Conservation (phyloP, 495 filamentous ascomycete genomes). For the Darksidea phi region DNA sequence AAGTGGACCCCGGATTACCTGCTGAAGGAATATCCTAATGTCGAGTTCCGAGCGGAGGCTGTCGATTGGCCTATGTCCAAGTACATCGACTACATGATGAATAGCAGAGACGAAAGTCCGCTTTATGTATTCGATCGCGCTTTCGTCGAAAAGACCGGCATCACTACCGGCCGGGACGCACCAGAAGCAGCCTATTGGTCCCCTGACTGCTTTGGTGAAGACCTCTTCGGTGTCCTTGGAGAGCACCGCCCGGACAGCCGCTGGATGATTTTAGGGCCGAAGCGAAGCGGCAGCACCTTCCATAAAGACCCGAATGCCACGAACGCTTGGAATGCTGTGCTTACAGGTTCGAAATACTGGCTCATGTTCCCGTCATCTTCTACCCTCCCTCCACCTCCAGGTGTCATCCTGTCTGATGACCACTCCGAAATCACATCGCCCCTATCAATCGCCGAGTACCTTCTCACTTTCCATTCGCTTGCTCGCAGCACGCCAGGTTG, state of each 20-base stretch:
- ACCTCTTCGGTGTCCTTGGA: conserved; percentile 82
- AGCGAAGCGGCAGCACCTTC: conserved; percentile 88
- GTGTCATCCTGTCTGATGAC: conserved; percentile 88
- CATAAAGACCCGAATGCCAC: conserved; percentile 81
- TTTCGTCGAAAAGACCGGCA: conserved; percentile 84
- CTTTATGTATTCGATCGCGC: conserved; percentile 87
- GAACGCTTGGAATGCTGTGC: conserved; percentile 94
- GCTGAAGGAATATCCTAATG: conserved; percentile 59
- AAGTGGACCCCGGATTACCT: conserved; percentile 71
- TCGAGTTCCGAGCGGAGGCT: conserved; percentile 82
- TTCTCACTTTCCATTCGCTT: conserved; percentile 86
- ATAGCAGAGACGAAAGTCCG: conserved; percentile 83
- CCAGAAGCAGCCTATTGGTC: conserved; percentile 68
- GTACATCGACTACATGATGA: conserved; percentile 80
- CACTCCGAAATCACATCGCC: conserved; percentile 93
- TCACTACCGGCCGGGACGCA: conserved; percentile 56
- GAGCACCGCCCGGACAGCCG: conserved; percentile 78
- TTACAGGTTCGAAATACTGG: conserved; percentile 95
- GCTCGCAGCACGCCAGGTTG: conserved; percentile 77
- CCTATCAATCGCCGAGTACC: conserved; percentile 93
- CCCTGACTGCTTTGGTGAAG: conserved; percentile 84
- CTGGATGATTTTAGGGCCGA: conserved; percentile 92
- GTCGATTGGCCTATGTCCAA: conserved; percentile 84
- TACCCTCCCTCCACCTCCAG: conserved; percentile 68
- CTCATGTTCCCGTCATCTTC: conserved; percentile 82